A percentile compares a stretch with the other conserved stretches of the same genome.
Conservation (phyloP, 2,329 filamentous ascomycete genomes). For the Kalaharituber pfeilii region DNA sequence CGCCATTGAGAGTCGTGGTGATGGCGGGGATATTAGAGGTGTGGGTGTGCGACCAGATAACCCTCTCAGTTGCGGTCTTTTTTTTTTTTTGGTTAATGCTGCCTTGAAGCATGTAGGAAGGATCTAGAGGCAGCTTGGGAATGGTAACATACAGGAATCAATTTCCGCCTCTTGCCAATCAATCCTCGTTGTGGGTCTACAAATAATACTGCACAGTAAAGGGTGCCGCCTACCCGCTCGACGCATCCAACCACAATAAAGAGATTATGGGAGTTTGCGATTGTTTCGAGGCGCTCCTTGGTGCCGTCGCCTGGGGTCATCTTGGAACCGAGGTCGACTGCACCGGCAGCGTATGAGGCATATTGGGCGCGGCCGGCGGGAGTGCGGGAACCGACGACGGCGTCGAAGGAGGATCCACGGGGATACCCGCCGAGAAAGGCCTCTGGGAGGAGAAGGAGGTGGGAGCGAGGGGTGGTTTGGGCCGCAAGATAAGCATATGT, state of each 20-base stretch:
- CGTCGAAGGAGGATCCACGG: constrained; percentile 61
- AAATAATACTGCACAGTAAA: constrained; percentile 73
- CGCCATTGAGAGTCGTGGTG: constrained; percentile 59
- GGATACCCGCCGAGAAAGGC: constrained; percentile 87
- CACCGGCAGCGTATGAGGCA: constrained; percentile 57
- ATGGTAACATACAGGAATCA: constrained; percentile 46
- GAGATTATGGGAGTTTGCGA: constrained; percentile 60
- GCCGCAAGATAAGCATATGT: no score
- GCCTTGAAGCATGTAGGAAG: no score
- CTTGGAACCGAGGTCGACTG: constrained; percentile 56
- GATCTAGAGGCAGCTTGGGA: constrained; percentile 2
- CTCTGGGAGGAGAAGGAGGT: constrained; percentile 78
- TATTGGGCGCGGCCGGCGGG: constrained; percentile 63
- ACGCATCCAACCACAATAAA: constrained; percentile 68
- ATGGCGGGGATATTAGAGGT: constrained; percentile 64
- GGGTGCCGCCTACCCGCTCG: constrained; percentile 59
- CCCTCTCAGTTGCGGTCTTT: constrained; percentile 60
- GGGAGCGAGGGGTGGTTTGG: constrained; percentile 26
- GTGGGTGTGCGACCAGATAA: constrained; percentile 78
- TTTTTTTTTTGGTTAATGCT: no score
- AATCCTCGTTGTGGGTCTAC: constrained; percentile 56
- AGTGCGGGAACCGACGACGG: constrained; percentile 51
- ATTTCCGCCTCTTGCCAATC: constrained; percentile 74
- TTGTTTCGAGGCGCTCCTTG: constrained; percentile 57
- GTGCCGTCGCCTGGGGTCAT: constrained; percentile 49